These are phyloP conservation scores for Thermochaetoides dissita DNA, from an alignment of 2,329 filamentous ascomycete species.

Conservation along the genomic window DNA sequence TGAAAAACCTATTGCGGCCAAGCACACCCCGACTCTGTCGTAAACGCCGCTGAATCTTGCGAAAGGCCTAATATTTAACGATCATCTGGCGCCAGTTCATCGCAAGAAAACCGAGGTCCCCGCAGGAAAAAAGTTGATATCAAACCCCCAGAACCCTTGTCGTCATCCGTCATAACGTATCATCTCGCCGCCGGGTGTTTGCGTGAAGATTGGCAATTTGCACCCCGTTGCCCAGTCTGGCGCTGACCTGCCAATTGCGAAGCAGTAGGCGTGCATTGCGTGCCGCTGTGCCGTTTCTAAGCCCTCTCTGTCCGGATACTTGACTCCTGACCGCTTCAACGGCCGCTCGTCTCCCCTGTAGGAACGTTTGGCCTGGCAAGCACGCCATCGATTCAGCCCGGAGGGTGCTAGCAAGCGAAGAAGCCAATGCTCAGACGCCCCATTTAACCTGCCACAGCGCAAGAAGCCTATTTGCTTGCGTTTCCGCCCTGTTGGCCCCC, in stretches of 20 bases:
- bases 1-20: no score
- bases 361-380: slow-evolving; percentile 10
- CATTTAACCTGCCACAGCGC: slow-evolving; percentile 13
- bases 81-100: no score
- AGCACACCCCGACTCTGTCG: no score
- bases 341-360: slow-evolving; percentile 6
- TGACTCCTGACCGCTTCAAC: slow-evolving; percentile 9
- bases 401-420: slow-evolving; percentile 10
- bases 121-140: no score
- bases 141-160: no score
- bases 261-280: slow-evolving; percentile 14
- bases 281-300: slow-evolving; percentile 11
- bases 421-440: slow-evolving; percentile 15
- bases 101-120: no score
- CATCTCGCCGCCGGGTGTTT: no score
- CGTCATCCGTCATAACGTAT: no score
- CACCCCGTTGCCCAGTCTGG: no score
- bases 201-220: no score
- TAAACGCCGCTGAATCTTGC: no score
- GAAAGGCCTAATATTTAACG: no score
- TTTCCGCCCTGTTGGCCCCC: slow-evolving; percentile 4
- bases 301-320: slow-evolving; percentile 3
- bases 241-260: slow-evolving; percentile 13
- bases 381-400: slow-evolving; percentile 18
- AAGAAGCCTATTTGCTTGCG: slow-evolving; percentile 12